phyloP scores from a whole-genome alignment of 192 early-diverging fungal species.

The Phycomyces blakesleeanus region DNA sequence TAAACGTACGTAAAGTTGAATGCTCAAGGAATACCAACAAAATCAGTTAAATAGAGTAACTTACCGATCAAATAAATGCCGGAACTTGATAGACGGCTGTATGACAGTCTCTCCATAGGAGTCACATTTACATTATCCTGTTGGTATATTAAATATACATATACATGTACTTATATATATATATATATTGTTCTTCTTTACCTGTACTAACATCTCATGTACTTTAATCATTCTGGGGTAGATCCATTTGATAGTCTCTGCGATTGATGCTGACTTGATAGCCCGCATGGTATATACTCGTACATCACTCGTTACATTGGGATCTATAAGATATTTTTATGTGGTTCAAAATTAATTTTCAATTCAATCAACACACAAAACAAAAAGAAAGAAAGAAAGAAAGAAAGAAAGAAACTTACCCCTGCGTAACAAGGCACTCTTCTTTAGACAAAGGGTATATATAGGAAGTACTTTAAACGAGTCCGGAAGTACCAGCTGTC shows the following conservation, averaged over 20 bases:
- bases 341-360: too few species aligned
- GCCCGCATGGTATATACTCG: conserved; percentile 77
- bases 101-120: conserved; percentile 49
- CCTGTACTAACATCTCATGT: conserved; percentile 56
- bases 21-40: too few species aligned
- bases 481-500: conserved; percentile 95
- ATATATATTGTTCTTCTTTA: too few species aligned
- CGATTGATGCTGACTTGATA: conserved; percentile 71
- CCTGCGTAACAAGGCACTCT: conserved; percentile 72
- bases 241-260: conserved; percentile 71
- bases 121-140: background rate
- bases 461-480: conserved; percentile 92
- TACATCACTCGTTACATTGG: conserved; percentile 69
- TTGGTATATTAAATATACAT: too few species aligned
- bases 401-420: conserved; percentile 46
- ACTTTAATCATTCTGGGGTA: conserved; percentile 81
- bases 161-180: too few species aligned
- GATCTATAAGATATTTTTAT: conserved; percentile 11
- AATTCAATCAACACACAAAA: background rate
- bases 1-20: too few species aligned
- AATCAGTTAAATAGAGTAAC: background rate
- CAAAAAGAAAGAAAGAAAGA: too few species aligned
- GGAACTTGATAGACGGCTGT: conserved; percentile 62
- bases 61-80: conserved; percentile 81
- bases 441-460: conserved; percentile 79